These are phyloP conservation scores for Trichoderma koningiopsis DNA, from an alignment of 2,329 filamentous ascomycete genomes.

Conservation along the genomic window DNA sequence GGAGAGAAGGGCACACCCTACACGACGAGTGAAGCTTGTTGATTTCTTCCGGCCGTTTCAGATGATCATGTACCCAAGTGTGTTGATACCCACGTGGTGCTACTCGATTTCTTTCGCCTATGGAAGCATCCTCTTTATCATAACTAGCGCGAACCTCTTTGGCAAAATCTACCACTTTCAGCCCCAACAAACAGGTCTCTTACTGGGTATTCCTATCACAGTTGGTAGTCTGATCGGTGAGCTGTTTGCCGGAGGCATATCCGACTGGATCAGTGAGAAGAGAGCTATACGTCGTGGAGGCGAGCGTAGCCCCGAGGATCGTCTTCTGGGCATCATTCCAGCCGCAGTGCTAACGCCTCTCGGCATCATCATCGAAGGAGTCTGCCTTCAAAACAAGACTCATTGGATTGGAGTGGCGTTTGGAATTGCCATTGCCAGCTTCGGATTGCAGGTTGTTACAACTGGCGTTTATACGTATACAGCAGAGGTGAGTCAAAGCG, in stretches of 20 bases:
- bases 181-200: constrained; percentile 11
- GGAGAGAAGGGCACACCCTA: constrained; percentile 19
- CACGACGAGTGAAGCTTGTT: not conserved
- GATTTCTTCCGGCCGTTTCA: constrained; percentile 14
- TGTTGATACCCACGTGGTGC: constrained; percentile 8
- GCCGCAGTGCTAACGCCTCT: not conserved
- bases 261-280: constrained; percentile 19
- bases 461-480: constrained; percentile 20
- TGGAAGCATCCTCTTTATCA: constrained; percentile 18
- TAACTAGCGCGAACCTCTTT: constrained; percentile 19
- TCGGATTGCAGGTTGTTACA: constrained; percentile 10
- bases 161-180: constrained; percentile 14
- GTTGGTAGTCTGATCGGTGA: constrained; percentile 19
- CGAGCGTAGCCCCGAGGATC: constrained; percentile 18
- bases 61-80: constrained; percentile 18
- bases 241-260: constrained; percentile 17
- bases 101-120: constrained; percentile 17
- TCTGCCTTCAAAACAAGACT: constrained; percentile 13
- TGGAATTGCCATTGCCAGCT: constrained; percentile 20
- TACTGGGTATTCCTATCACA: constrained; percentile 12
- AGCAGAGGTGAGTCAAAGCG: not conserved
- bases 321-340: constrained; percentile 8
- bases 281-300: constrained; percentile 6
- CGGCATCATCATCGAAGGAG: constrained; percentile 17
- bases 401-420: constrained; percentile 21